Conservation (phyloP, 768 basidiomycete genomes). For the Tulasnella sp. region DNA sequence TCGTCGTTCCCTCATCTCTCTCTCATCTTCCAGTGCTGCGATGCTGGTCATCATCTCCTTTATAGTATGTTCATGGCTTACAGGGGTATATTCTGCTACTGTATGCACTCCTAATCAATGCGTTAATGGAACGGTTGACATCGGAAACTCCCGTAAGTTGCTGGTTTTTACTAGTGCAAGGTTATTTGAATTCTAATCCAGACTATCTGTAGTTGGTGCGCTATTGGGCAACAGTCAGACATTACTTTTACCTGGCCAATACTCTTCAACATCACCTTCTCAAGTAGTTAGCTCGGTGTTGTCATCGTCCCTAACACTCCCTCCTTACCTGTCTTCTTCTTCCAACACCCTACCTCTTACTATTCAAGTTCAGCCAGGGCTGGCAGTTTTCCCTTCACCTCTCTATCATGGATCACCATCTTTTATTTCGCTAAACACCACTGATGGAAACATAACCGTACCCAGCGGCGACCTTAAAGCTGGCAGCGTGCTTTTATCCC, state of each 20-base stretch:
- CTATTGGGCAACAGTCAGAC: constrained; percentile 21
- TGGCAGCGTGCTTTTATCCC: constrained; percentile 53
- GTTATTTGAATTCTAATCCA: background rate
- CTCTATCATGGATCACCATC: background rate
- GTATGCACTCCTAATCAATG: constrained; percentile 16
- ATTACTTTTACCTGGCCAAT: constrained; percentile 38
- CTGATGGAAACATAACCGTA: constrained; percentile 34
- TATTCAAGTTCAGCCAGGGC: constrained; percentile 14
- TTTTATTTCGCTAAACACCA: constrained; percentile 20
- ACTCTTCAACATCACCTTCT: constrained; percentile 44
- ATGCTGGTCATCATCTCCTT: background rate
- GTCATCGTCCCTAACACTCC: constrained; percentile 47
- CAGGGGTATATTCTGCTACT: constrained; percentile 2
- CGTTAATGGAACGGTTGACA: constrained; percentile 5
- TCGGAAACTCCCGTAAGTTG: background rate
- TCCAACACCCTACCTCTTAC: constrained; percentile 17
- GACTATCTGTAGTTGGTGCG: background rate
- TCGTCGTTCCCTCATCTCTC: background rate
- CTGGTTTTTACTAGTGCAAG: background rate
- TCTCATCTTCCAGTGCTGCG: background rate
- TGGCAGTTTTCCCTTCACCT: constrained; percentile 9
- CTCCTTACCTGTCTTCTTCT: constrained; percentile 31
- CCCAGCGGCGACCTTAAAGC: constrained; percentile 36
- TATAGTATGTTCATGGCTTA: background rate
- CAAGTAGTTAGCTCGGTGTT: constrained; percentile 53